Conservation (phyloP, 2,329 filamentous ascomycete species). For the Colletotrichum abscissum region DNA sequence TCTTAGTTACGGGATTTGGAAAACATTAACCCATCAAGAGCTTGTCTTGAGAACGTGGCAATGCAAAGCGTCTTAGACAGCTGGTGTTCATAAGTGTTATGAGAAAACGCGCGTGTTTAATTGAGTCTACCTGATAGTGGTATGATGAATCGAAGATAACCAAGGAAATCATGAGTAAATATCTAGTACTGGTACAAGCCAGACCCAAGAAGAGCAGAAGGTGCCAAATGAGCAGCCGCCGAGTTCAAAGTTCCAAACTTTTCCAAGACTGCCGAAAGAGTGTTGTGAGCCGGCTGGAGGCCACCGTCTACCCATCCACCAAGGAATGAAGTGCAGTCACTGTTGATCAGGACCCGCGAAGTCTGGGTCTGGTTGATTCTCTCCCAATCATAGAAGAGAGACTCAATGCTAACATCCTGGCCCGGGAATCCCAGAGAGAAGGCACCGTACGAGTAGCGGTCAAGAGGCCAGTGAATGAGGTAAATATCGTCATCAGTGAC, state of each 20-base stretch:
- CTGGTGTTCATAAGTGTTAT: neutral
- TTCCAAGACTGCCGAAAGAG: constrained; percentile 9
- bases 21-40: too few species aligned
- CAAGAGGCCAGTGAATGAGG: constrained; percentile 14
- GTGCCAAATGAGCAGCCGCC: neutral
- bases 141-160: neutral
- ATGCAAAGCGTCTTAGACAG: too few species aligned
- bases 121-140: neutral
- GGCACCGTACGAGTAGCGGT: constrained; percentile 15
- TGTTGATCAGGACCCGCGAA: constrained; percentile 8
- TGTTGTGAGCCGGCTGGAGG: constrained; percentile 12
- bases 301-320: constrained; percentile 17
- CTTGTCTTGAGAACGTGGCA: too few species aligned
- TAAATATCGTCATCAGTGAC: constrained; percentile 16
- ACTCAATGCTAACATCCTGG: constrained; percentile 6
- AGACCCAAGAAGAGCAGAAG: neutral
- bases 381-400: constrained; percentile 17
- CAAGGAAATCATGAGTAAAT: neutral
- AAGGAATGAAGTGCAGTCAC: constrained; percentile 15
- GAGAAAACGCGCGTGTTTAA: neutral
- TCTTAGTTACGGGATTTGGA: too few species aligned
- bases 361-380: neutral
- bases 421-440: constrained; percentile 10
- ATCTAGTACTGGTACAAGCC: neutral
- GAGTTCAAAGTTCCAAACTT: constrained; percentile 5